Evolutionary conservation across 169 alveolate genomes (phyloP).

Genomic region (Eimeria zaria): DNA sequence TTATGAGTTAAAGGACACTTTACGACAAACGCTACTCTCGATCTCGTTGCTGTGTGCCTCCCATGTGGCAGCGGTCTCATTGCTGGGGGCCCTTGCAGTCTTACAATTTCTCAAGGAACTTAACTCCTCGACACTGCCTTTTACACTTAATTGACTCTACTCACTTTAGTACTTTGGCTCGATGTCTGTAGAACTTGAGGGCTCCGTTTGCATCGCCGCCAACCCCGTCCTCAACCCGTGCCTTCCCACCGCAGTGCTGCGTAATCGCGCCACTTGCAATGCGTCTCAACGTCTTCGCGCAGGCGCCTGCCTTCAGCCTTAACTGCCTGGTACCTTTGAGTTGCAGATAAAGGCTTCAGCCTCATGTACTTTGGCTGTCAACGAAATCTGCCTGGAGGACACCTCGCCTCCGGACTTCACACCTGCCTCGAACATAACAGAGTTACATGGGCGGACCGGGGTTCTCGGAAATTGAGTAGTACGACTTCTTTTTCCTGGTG

Average conservation of each 20-base stretch:
- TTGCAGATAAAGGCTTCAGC: background rate
- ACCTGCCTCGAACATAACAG: background rate
- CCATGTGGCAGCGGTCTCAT: constrained; percentile 71
- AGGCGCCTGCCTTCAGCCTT: background rate
- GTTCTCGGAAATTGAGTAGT: background rate
- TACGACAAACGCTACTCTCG: background rate
- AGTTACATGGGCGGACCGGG: background rate
- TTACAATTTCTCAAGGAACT: background rate
- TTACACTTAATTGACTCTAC: background rate
- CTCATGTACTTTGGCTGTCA: background rate
- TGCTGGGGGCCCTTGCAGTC: constrained; percentile 57
- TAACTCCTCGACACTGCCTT: background rate
- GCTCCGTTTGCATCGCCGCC: background rate
- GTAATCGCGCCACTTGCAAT: background rate
- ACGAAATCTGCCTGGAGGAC: background rate
- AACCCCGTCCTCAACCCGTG: background rate
- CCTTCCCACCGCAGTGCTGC: background rate
- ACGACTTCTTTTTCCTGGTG: background rate
- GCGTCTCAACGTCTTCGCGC: background rate
- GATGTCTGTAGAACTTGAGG: background rate
- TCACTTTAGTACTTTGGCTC: background rate
- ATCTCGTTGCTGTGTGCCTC: constrained; percentile 6
- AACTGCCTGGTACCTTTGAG: background rate
- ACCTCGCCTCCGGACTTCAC: background rate
- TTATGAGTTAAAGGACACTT: background rate